Evolutionary conservation across 441 rosid species (phyloP).

Genomic region (Biscutella laevigata): DNA sequence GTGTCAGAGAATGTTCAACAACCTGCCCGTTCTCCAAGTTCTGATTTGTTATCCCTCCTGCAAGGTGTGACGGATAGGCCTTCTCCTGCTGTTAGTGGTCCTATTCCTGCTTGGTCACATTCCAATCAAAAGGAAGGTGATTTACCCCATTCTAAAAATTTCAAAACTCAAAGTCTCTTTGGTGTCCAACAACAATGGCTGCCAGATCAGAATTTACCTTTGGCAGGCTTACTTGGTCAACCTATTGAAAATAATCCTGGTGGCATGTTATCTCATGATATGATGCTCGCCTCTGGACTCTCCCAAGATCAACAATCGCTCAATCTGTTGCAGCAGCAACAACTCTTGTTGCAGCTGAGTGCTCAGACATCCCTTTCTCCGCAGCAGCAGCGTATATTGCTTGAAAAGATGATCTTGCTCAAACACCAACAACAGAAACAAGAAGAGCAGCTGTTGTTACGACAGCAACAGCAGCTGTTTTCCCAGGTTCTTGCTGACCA

Average conservation of each 20-base stretch:
- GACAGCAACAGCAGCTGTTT: slow-evolving; percentile 65
- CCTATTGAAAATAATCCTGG: slow-evolving; percentile 46
- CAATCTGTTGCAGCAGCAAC: slow-evolving; percentile 71
- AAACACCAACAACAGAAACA: slow-evolving; percentile 76
- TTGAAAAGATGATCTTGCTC: slow-evolving; percentile 66
- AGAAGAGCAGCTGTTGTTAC: slow-evolving; percentile 71
- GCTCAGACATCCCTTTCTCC: slow-evolving; percentile 55
- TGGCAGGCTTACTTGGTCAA: slow-evolving; percentile 59
- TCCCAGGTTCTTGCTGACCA: slow-evolving; percentile 66
- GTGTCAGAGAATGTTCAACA: slow-evolving; percentile 39
- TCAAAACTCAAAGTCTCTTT: slow-evolving; percentile 48
- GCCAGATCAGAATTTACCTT: slow-evolving; percentile 40
- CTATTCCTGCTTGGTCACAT: slow-evolving; percentile 56
- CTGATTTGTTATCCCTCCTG: slow-evolving; percentile 63
- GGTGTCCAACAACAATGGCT: slow-evolving; percentile 65
- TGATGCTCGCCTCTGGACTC: slow-evolving; percentile 41
- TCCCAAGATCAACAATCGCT: slow-evolving; percentile 67
- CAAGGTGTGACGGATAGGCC: slow-evolving; percentile 64
- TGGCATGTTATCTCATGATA: slow-evolving; percentile 42
- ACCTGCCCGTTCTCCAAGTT: slow-evolving; percentile 53
- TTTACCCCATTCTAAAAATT: slow-evolving; percentile 42
- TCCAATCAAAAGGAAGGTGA: slow-evolving; percentile 54
- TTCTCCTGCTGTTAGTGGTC: slow-evolving; percentile 40
- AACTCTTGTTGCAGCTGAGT: slow-evolving; percentile 57
- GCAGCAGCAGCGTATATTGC: slow-evolving; percentile 60